Percentiles rank a stretch among this genome's conserved stretches.
These are phyloP conservation scores for Rhododendron henanense DNA, from an alignment of 148 eudicot genomes.

Conservation along the genomic window DNA sequence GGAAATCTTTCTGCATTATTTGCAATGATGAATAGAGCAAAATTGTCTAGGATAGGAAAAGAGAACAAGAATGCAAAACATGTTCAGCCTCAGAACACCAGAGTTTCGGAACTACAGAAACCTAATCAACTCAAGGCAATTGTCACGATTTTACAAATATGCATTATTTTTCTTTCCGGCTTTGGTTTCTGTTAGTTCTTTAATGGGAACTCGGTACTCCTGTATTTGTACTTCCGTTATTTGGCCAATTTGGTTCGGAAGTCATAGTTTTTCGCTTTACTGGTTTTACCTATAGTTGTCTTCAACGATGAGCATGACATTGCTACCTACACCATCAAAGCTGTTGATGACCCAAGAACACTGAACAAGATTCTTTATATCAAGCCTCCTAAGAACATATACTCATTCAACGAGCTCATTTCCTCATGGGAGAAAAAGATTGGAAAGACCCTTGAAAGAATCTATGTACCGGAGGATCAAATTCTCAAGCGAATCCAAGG, in stretches of 20 bases:
- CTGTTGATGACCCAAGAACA: conserved; percentile 57
- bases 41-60: no score
- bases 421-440: conserved; percentile 57
- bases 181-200: conserved; percentile 1
- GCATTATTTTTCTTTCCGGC: background rate
- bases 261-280: background rate
- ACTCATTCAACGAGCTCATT: conserved; percentile 42
- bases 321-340: conserved; percentile 46
- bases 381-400: conserved; percentile 31
- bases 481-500: conserved; percentile 36
- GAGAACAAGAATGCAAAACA: no score
- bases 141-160: background rate
- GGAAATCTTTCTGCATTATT: background rate
- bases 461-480: conserved; percentile 37
- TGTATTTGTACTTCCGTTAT: background rate
- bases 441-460: conserved; percentile 34
- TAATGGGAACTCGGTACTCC: background rate
- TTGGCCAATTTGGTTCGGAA: background rate
- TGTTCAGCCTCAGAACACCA: background rate
- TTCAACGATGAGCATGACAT: conserved; percentile 46
- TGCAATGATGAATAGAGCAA: background rate
- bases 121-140: background rate
- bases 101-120: background rate
- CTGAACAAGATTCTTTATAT: conserved; percentile 46
- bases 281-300: conserved; percentile 20